Base-by-base conservation (phyloP, 202 grass and related monocot genomes). In the Saccharum hybrid region DNA sequence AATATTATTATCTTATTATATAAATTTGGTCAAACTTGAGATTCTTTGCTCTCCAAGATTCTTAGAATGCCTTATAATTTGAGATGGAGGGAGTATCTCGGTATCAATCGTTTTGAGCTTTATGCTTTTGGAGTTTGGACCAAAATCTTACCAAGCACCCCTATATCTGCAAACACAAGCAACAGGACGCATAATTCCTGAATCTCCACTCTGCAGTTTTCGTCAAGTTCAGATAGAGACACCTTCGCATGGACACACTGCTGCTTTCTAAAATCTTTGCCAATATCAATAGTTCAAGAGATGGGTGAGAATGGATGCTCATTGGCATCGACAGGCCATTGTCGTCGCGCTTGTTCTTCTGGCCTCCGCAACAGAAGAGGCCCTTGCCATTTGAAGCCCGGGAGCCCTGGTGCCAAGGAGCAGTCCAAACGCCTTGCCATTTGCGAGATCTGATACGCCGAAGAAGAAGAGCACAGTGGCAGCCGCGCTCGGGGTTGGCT, bases 111-210 rank as follows among this genome's bases (percentile, higher is more conserved):
- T 85, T 91, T 84, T 88, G 48, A 81, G 72, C 77, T 91, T 88
- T 87, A 81, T n/a, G 77, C 86, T 81, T 87, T 91, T 84, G 75
- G 84, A 84, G 70, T 88, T 91, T 90, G 75, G 84, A 80, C 80
- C 68, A 74, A 76, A 23, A 86, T 83, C n/a, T 83, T 19, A 49
- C 41, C 37, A 66, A 73, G 37, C 46, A 6, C 19, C 48, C 66
- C 26, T 90, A 80, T 90, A 86, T 86, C 75, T 66, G 46, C 30
- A 84, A 48, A 88, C n/a, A 83, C 61, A 79, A 77, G 75, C 75
- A 19, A 87, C 42, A 78, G 5, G 38, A 39, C 38, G 7, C 38
- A 39, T 2, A 38, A 6, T 39, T 39, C 38, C 38, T 39, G 38
- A 39, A 6, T 10, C 40, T 45, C 0, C 65, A 76, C 54, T 57